Conservation (phyloP, 306 rosid genomes). For the Pterocarpus santalinus region DNA sequence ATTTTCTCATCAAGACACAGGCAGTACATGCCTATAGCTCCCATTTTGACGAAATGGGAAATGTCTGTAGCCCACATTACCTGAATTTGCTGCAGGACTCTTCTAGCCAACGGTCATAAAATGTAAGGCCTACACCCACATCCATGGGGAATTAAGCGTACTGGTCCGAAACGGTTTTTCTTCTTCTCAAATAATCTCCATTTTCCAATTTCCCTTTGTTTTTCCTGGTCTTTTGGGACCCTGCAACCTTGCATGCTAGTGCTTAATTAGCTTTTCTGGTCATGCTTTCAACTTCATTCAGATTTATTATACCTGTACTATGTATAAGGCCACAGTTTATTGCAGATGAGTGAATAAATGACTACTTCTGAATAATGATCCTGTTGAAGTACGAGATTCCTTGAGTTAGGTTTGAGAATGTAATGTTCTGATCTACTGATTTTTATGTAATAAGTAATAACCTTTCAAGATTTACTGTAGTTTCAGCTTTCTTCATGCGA, state of each 20-base stretch:
- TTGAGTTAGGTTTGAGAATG: slow-evolving; percentile 24
- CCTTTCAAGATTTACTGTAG: neutral
- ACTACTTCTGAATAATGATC: neutral
- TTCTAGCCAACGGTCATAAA: neutral
- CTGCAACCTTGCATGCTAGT: slow-evolving; percentile 10
- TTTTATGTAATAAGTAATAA: neutral
- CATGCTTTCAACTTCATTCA: neutral
- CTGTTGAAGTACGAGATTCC: neutral
- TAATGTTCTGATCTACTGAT: neutral
- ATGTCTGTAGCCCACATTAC: neutral
- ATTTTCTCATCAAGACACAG: neutral
- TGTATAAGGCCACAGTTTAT: neutral
- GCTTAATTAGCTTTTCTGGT: neutral
- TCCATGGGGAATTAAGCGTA: slow-evolving; percentile 62
- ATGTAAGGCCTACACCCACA: neutral
- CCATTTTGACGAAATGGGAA: slow-evolving; percentile 10
- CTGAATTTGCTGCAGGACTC: slow-evolving; percentile 9
- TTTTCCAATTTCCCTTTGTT: neutral
- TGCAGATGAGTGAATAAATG: neutral
- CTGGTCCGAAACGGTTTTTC: slow-evolving; percentile 56
- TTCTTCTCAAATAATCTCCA: no score
- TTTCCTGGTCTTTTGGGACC: neutral
- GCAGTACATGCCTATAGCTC: slow-evolving; percentile 17
- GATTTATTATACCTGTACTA: neutral
- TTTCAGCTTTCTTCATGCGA: neutral